Conservation (phyloP, 2,329 filamentous ascomycete species). For the Delphinella strobiligena region DNA sequence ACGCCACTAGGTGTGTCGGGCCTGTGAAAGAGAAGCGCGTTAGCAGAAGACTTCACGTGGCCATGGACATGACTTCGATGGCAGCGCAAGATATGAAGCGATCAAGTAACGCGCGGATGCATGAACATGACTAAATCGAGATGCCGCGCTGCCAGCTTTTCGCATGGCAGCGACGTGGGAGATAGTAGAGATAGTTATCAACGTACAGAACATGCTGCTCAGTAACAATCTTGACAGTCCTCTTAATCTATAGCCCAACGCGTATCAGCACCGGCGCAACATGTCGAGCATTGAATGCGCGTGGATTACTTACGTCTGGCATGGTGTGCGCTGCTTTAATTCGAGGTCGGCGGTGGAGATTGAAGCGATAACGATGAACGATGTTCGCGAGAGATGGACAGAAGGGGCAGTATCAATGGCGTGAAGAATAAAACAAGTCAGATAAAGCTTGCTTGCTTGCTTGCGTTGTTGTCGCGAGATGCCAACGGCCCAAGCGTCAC, state of each 20-base stretch:
- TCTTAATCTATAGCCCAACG: conserved; percentile 66
- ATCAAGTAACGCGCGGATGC: too few species aligned
- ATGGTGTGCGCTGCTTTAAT: conserved; percentile 18
- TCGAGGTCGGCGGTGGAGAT: too few species aligned
- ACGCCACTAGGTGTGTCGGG: conserved; percentile 63
- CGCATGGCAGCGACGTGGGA: too few species aligned
- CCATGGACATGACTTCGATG: too few species aligned
- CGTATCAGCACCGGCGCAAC: too few species aligned
- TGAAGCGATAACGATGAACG: not conserved
- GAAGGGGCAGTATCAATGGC: too few species aligned
- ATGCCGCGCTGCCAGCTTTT: too few species aligned
- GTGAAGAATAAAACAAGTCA: too few species aligned
- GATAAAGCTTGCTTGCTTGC: not conserved
- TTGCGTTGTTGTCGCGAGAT: not conserved
- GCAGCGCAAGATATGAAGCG: too few species aligned
- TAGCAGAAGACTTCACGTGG: too few species aligned
- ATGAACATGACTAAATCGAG: too few species aligned
- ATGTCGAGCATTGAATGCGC: conserved; percentile 3
- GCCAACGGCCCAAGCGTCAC: not conserved
- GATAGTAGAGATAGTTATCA: not conserved
- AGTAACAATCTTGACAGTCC: conserved; percentile 84
- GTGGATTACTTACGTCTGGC: conserved; percentile 24
- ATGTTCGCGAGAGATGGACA: not conserved
- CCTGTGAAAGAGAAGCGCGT: not conserved
- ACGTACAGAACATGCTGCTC: conserved; percentile 81